Evolutionary conservation across 2,329 filamentous ascomycete species (phyloP), one percentile per base, ranked within the genome.

Genomic region (Beauveria varroae): DNA sequence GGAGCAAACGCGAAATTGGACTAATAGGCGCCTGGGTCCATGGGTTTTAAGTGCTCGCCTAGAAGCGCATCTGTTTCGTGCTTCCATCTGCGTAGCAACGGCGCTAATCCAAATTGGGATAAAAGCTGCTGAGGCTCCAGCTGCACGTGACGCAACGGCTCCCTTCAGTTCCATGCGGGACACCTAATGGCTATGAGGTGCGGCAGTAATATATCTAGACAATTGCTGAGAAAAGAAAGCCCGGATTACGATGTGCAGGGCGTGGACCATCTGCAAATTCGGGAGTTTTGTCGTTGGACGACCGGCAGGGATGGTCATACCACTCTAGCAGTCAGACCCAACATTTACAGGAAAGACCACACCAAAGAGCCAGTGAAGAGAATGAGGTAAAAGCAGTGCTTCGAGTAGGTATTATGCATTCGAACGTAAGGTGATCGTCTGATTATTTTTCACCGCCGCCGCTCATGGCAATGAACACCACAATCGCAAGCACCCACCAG

Each of bases 401-500:
- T 24, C 20, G 22, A 52, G 22, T 53, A 53, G 53, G 22, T 53
- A 53, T 60, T 34, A 34, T 57, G 20, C 41, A 50, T 34, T 7
- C 40, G 44, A 60, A 34, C 60, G 60, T 52, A 24, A 20, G n/a
- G 12, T 50, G 37, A n/a, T 24, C 46, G 20, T 77, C 75, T 77
- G 81, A 73, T 83, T 83, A 82, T 73, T 83, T 83, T 66, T 79
- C 77, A 12, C 79, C 82, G 57, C 83, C 80, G 51, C 80, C 78
- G 55, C 79, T 76, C 64, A 86, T 67, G 7, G 83, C 70, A 65
- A 89, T 70, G 54, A 87, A 67, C 30, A 80, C 74, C 28, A 78
- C 79, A 30, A 84, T 77, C 22, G 75, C 80, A 72, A 86, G 73
- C 66, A 85, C 71, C 85, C 85, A 88, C 86, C 86, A 89, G 71